These are phyloP conservation scores for Centrapalus pauciflorus DNA, from an alignment of 129 eudicot species.

Conservation along the genomic window DNA sequence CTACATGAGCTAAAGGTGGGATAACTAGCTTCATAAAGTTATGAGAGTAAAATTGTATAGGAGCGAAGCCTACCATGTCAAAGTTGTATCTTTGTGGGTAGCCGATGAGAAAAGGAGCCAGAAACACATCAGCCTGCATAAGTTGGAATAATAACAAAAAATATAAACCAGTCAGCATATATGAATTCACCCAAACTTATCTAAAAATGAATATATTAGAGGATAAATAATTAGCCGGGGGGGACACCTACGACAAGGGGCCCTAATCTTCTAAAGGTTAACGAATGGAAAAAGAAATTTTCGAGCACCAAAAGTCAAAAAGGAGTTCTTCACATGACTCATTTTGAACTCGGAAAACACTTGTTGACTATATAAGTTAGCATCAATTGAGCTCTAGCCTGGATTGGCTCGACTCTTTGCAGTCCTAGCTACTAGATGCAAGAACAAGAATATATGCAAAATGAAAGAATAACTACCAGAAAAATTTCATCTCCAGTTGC, in stretches of 20 bases:
- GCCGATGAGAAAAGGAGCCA: constrained; percentile 56
- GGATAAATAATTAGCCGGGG: too few species aligned
- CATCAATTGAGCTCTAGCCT: too few species aligned
- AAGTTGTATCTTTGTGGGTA: constrained; percentile 45
- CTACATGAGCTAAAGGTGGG: not conserved
- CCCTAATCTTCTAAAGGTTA: too few species aligned
- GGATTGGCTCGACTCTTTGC: too few species aligned
- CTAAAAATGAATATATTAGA: not conserved
- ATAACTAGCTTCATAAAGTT: not conserved
- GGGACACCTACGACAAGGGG: too few species aligned
- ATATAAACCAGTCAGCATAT: not conserved
- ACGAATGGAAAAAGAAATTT: too few species aligned
- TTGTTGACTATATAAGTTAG: too few species aligned
- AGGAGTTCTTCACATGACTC: too few species aligned
- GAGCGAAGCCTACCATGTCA: constrained; percentile 44
- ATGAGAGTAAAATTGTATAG: not conserved
- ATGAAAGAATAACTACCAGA: constrained; percentile 36
- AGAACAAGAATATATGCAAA: not conserved
- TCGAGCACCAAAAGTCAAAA: too few species aligned
- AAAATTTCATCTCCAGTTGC: constrained; percentile 62
- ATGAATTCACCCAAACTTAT: not conserved
- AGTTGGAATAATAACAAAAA: not conserved
- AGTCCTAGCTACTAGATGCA: too few species aligned
- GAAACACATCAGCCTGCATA: constrained; percentile 55
- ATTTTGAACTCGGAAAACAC: too few species aligned